Conservation (phyloP, 2,329 filamentous ascomycete species). For the Phaeosphaeria sp. region DNA sequence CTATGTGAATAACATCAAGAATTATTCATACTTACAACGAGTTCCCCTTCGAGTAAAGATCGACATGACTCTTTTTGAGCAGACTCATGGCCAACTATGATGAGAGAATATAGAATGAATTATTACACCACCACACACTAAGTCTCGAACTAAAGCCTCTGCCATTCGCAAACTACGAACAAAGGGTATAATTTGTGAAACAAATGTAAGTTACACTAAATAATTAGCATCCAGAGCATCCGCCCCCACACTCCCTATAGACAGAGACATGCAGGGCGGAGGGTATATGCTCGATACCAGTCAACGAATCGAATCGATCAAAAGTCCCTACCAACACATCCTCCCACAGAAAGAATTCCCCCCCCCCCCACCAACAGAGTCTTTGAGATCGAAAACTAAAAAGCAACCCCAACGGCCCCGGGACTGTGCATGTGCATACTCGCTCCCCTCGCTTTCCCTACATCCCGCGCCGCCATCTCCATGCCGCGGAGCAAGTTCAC, state of each 20-base stretch:
- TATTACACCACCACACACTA: background rate
- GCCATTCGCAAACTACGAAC: background rate
- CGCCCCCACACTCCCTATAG: background rate
- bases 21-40: no score
- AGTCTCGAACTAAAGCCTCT: background rate
- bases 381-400: constrained; percentile 22
- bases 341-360: background rate
- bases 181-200: background rate
- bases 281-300: background rate
- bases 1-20: background rate
- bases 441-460: constrained; percentile 19
- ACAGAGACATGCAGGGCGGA: background rate
- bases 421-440: constrained; percentile 19
- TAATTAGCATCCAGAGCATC: background rate
- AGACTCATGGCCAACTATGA: no score
- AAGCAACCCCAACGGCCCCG: constrained; percentile 43
- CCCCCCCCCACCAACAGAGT: background rate
- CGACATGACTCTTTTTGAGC: background rate
- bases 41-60: background rate
- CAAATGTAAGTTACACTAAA: background rate
- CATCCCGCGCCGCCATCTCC: constrained; percentile 35
- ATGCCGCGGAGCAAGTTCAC: constrained; percentile 37
- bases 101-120: background rate
- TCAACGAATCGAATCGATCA: background rate
- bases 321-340: background rate